Percentiles rank a stretch among this genome's conserved stretches.
phyloP scores from a whole-genome alignment of 176 grass and related monocot species.

The Musa itinerans region DNA sequence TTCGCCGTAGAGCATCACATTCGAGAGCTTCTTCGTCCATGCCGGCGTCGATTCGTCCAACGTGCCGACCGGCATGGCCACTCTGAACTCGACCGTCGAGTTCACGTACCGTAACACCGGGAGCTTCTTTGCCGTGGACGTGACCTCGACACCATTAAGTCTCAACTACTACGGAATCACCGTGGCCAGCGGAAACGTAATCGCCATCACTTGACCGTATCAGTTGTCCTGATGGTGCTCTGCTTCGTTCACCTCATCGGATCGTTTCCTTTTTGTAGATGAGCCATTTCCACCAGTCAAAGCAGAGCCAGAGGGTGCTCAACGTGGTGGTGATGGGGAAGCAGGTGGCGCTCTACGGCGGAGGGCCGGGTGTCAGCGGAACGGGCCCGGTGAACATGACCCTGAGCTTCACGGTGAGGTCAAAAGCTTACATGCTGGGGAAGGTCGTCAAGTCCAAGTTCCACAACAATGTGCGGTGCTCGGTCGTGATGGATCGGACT shows the following conservation, averaged over 20 bases:
- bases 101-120: constrained; percentile 79
- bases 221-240: background rate
- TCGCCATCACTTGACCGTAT: background rate
- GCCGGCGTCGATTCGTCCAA: constrained; percentile 82
- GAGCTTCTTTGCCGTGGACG: constrained; percentile 86
- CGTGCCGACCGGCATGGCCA: constrained; percentile 88
- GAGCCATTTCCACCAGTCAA: constrained; percentile 67
- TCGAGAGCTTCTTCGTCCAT: constrained; percentile 80
- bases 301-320: constrained; percentile 53
- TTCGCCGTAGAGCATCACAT: constrained; percentile 49
- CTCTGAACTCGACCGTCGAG: constrained; percentile 63
- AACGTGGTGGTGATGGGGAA: constrained; percentile 49
- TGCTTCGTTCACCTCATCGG: background rate
- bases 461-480: constrained; percentile 45
- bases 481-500: background rate
- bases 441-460: constrained; percentile 71
- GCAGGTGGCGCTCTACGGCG: constrained; percentile 84
- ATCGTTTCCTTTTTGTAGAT: constrained; percentile 26
- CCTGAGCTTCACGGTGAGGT: constrained; percentile 46
- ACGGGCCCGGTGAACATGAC: constrained; percentile 34
- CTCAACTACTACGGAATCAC: constrained; percentile 60
- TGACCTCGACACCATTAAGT: constrained; percentile 39
- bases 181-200: constrained; percentile 53
- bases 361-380: constrained; percentile 45
- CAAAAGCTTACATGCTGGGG: constrained; percentile 66